Conservation (phyloP, 1,284 basidiomycete species). For the Exobasidium cylindrosporum region DNA sequence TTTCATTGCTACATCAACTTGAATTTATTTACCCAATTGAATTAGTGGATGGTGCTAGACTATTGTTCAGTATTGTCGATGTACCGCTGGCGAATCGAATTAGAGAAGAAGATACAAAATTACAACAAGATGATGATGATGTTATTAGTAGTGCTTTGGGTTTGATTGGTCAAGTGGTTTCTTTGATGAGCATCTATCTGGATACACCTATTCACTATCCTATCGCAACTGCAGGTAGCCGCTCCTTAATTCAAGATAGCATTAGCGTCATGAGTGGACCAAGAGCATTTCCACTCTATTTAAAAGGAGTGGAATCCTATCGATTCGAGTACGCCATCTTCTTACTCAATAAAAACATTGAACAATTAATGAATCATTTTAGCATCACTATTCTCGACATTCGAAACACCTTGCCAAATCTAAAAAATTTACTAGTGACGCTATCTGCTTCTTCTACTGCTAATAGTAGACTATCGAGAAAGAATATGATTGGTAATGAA, state of each 20-base stretch:
- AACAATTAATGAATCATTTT: slow-evolving; percentile 58
- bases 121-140: slow-evolving; percentile 22
- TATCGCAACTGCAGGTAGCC: slow-evolving; percentile 41
- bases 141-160: slow-evolving; percentile 40
- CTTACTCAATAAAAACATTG: slow-evolving; percentile 93
- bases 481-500: not conserved
- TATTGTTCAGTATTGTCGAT: slow-evolving; percentile 48
- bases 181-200: slow-evolving; percentile 42
- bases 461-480: not conserved
- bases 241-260: slow-evolving; percentile 43
- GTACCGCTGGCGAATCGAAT: slow-evolving; percentile 42
- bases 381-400: slow-evolving; percentile 73
- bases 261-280: slow-evolving; percentile 53
- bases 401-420: slow-evolving; percentile 90
- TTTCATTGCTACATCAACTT: slow-evolving; percentile 35
- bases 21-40: slow-evolving; percentile 52
- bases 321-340: slow-evolving; percentile 98
- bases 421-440: slow-evolving; percentile 87
- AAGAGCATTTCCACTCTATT: slow-evolving; percentile 69
- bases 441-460: slow-evolving; percentile 56
- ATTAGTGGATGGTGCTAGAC: slow-evolving; percentile 37
- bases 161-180: slow-evolving; percentile 46
- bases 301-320: slow-evolving; percentile 89
- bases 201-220: slow-evolving; percentile 45
- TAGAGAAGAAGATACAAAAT: slow-evolving; percentile 20